Evolutionary conservation across 2,329 filamentous ascomycete species (phyloP).

Genomic region (Colletotrichum ledebouriae): DNA sequence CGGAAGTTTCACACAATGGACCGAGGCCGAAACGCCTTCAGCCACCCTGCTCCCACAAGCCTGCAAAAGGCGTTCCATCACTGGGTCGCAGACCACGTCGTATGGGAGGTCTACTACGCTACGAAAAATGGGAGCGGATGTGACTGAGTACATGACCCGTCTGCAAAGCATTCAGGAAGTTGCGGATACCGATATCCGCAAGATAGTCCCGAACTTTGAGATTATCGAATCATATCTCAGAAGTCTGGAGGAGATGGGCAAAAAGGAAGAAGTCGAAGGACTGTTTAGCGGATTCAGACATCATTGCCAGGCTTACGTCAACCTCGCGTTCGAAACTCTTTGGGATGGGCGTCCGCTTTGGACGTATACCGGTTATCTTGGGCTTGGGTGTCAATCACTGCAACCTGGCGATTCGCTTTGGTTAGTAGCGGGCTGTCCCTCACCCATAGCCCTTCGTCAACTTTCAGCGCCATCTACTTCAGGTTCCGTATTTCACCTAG

Average conservation of each 20-base stretch:
- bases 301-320: conserved; percentile 30
- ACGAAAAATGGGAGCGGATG: conserved; percentile 17
- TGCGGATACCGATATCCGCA: conserved; percentile 21
- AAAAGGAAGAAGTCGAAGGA: conserved; percentile 6
- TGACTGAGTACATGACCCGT: neutral
- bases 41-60: conserved; percentile 15
- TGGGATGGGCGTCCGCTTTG: conserved; percentile 31
- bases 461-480: neutral
- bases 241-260: conserved; percentile 8
- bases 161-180: conserved; percentile 25
- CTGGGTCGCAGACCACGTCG: conserved; percentile 31
- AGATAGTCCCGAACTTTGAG: conserved; percentile 8
- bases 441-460: conserved; percentile 19
- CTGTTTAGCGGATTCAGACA: conserved; percentile 25
- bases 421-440: conserved; percentile 31
- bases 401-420: conserved; percentile 25
- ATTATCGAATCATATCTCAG: conserved; percentile 20
- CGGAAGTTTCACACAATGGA: conserved; percentile 38
- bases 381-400: conserved; percentile 25
- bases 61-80: conserved; percentile 28
- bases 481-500: neutral
- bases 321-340: conserved; percentile 32
- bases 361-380: conserved; percentile 26
- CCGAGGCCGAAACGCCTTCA: conserved; percentile 43
- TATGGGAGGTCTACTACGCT: conserved; percentile 29